A percentile compares a stretch with the other conserved stretches of the same genome.
Conservation (phyloP, 1,284 basidiomycete genomes). For the Melampsora americana region DNA sequence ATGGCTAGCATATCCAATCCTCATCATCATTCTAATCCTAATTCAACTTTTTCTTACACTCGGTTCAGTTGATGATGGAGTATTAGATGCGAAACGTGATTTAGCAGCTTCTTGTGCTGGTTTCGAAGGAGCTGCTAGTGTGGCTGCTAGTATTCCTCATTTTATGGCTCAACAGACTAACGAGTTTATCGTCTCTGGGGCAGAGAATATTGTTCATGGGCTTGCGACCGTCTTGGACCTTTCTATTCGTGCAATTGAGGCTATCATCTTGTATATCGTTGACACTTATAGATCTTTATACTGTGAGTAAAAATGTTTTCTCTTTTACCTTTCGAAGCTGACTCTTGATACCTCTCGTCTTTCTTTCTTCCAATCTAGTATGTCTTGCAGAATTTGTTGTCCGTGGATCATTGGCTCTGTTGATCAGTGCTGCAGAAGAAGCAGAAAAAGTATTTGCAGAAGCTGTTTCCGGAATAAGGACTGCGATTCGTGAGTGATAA, state of each 20-base stretch:
- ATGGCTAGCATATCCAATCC: constrained; percentile 48
- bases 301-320: constrained; percentile 46
- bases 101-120: constrained; percentile 47
- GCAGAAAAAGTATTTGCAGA: constrained; percentile 49
- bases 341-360: neutral
- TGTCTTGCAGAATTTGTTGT: constrained; percentile 50
- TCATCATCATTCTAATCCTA: constrained; percentile 50
- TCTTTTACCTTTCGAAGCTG: neutral
- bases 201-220: constrained; percentile 49
- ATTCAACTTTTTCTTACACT: constrained; percentile 48
- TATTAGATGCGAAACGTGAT: constrained; percentile 47
- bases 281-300: constrained; percentile 51
- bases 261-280: constrained; percentile 49
- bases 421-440: constrained; percentile 50
- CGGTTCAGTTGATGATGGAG: constrained; percentile 45
- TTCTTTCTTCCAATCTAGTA: neutral
- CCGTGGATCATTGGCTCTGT: constrained; percentile 48
- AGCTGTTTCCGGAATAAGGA: constrained; percentile 47
- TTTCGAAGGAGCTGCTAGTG: constrained; percentile 48
- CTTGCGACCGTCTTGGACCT: constrained; percentile 48
- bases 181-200: constrained; percentile 43
- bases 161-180: constrained; percentile 49
- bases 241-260: constrained; percentile 50
- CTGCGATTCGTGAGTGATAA: constrained; percentile 49
- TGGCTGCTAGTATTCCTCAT: constrained; percentile 49